Evolutionary conservation across 257 asterid species (phyloP), one percentile per base, ranked within the genome.

Genomic region (Nicotiana tomentosiformis): DNA sequence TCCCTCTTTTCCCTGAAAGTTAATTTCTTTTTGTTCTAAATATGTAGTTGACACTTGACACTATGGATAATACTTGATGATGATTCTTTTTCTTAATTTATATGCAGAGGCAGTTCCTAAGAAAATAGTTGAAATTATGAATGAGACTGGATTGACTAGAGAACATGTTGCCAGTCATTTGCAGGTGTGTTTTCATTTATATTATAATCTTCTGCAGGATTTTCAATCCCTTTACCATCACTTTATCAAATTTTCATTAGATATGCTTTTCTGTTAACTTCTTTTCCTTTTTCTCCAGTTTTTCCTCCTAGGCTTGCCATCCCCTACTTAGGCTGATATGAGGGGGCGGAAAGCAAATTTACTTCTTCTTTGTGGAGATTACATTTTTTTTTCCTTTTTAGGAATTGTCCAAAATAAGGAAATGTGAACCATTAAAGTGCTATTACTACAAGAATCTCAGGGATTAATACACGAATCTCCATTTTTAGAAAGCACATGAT

Each of bases 141-240:
- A 88, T 15, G 82, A 87, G 77, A 92, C 95, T 0, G 90, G 90
- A 64, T 90, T 94, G 87, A 92, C 87, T 64, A 88, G 97, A 84
- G 97, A 91, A 86, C 87, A 92, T 70, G 93, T 94, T 80, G 97
- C 98, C 62, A 94, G 97, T 82, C 97, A 93, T 88, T 89, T 93
- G 84, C 98, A 94, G 97, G 98, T 92, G 76, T 74, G 78, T 80
- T 81, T 77, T 82, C 15, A 43, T 69, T 49, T 10, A 16, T 68
- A 37, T 84, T 8, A 46, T 18, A 46, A 46, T 72, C 7, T 51
- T 77, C 37, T 64, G 10, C 56, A 35, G 23, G 26, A 20, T 7
- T 56, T 39, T 53, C 16, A 64, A 33, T 60, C 68, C 20, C 43
- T 26, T 64, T 26, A 0, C 51, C 39, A 10, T 23, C 10, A 43